phyloP scores from a whole-genome alignment of 2,329 filamentous ascomycete species.

The Chaetomium strumarium region DNA sequence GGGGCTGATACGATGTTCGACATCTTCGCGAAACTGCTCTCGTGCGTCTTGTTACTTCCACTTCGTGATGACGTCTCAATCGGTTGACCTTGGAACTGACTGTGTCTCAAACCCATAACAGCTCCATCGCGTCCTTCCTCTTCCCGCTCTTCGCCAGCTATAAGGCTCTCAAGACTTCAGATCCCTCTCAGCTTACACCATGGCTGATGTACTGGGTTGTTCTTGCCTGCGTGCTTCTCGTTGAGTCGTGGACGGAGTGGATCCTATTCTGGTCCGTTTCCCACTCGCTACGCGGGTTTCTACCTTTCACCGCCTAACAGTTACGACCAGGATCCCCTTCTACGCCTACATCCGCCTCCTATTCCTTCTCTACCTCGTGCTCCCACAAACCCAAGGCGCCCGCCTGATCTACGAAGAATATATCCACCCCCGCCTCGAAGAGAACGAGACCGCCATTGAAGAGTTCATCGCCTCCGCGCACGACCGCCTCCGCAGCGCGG shows the following conservation, averaged over 20 bases:
- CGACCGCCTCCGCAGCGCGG: conserved; percentile 68
- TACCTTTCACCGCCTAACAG: not conserved
- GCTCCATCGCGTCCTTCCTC: conserved; percentile 80
- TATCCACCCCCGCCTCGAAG: conserved; percentile 79
- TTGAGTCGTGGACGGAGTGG: conserved; percentile 83
- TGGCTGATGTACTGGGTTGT: conserved; percentile 99
- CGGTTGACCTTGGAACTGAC: conserved; percentile 3
- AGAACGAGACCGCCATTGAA: conserved; percentile 86
- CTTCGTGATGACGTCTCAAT: conserved; percentile 10
- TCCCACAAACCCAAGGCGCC: conserved; percentile 95
- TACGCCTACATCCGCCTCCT: conserved; percentile 86
- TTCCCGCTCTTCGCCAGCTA: conserved; percentile 97
- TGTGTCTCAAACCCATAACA: conserved; percentile 32
- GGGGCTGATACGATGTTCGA: conserved; percentile 53
- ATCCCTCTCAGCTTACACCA: conserved; percentile 84
- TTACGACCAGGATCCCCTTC: conserved; percentile 66
- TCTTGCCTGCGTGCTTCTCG: conserved; percentile 70
- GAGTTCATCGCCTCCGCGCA: conserved; percentile 79
- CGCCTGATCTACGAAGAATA: conserved; percentile 77
- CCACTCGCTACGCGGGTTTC: not conserved
- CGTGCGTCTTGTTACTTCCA: conserved; percentile 49
- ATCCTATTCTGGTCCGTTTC: conserved; percentile 67
- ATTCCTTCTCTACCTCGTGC: conserved; percentile 87
- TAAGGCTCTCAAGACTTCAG: conserved; percentile 90
- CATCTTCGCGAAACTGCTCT: conserved; percentile 69